Evolutionary conservation across 345 rosid species (phyloP), one percentile per base, ranked within the genome.

Genomic region (Streptanthus diversifolius): DNA sequence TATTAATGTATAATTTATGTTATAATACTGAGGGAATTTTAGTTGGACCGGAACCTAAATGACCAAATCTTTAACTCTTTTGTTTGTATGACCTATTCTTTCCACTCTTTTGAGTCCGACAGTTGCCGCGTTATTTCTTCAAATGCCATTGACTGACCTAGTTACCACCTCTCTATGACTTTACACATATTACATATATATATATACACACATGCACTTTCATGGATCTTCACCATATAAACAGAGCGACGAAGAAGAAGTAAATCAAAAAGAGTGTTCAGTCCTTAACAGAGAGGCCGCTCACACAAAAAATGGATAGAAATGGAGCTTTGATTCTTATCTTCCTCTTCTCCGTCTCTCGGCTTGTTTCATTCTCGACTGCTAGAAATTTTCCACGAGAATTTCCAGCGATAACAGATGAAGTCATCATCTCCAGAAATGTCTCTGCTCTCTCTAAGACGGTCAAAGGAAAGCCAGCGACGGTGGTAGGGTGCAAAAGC

Each of bases 401-500:
- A n/a, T 5, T 15, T 21, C 33, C 24, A 19, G 21, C 55, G 55
- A 29, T 62, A 7, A 72, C 21, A 13, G 62, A 61, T 14, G 54
- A 43, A 63, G 54, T 73, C 14, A 32, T 65, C 47, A 48, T 44
- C 64, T 49, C 56, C 8, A 49, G 66, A 65, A 72, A 63, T 10
- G 36, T 65, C 18, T 14, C 49, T 62, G 33, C 43, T 27, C 8
- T 51, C 7, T 29, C 69, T 30, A 62, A 71, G 53, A 27, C 40
- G 13, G n/a, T 40, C 36, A 40, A n/a, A 7, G 72, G 51, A 27
- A 29, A 36, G 36, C 45, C 30, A 32, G 24, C 13, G 58, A 44
- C 53, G 70, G 37, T 64, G 57, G 72, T 66, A 14, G 66, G 62
- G 8, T 75, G 73, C 73, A n/a, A 22, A 15, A 19, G 63, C 63